Conservation (phyloP, 2,329 filamentous ascomycete genomes). For the Fusarium anguioides region DNA sequence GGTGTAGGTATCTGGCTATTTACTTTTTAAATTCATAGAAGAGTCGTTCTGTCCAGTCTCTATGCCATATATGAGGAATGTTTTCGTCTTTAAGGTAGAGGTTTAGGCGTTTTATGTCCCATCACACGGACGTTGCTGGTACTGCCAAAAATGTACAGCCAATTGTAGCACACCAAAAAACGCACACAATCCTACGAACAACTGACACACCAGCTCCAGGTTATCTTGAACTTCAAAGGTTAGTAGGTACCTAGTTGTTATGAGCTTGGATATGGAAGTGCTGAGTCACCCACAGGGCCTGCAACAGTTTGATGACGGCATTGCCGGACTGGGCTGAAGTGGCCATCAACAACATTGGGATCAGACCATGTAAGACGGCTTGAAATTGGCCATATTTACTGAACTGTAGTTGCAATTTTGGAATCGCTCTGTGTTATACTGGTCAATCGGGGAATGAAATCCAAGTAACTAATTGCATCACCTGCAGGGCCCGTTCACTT, state of each 20-base stretch:
- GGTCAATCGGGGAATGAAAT: background rate
- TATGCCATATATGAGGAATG: background rate
- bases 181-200: background rate
- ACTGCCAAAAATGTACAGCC: no score
- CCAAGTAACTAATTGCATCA: background rate
- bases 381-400: background rate
- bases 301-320: constrained; percentile 20
- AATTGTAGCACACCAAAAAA: no score
- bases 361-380: background rate
- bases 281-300: background rate
- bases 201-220: background rate
- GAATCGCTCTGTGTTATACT: background rate
- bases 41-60: background rate
- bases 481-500: background rate
- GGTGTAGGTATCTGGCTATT: background rate
- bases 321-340: constrained; percentile 10
- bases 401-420: background rate
- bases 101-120: background rate
- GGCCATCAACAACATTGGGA: background rate
- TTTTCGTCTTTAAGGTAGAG: background rate
- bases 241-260: background rate
- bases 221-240: background rate
- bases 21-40: background rate
- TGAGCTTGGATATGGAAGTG: background rate
- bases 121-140: no score